A percentile compares a stretch with the other conserved stretches of the same genome.
Evolutionary conservation across 2,329 filamentous ascomycete species (phyloP).

Genomic region (Blumeriella jaapii): DNA sequence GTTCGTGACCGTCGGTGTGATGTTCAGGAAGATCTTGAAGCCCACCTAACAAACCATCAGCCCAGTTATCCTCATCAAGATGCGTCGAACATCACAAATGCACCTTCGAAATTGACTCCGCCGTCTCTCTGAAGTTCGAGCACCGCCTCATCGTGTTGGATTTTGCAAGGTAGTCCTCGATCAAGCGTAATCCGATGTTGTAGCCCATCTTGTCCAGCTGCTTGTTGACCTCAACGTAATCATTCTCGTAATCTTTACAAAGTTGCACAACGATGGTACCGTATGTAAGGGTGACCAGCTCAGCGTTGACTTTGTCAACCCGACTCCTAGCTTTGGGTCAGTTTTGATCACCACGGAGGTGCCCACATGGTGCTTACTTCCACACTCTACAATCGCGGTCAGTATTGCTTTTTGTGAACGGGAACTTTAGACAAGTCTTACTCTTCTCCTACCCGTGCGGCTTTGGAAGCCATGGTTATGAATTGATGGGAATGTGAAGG

Average conservation of each 20-base stretch:
- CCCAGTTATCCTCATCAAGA: not conserved
- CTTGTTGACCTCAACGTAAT: conserved; percentile 93
- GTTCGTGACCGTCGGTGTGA: conserved; percentile 84
- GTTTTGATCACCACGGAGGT: conserved; percentile 11
- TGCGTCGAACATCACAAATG: not conserved
- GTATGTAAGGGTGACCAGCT: conserved; percentile 94
- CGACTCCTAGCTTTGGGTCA: conserved; percentile 54
- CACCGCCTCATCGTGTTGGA: conserved; percentile 83
- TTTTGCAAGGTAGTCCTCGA: conserved; percentile 96
- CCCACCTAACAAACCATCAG: conserved; percentile 52
- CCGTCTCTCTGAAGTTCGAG: conserved; percentile 87
- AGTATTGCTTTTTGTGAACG: conserved; percentile 13
- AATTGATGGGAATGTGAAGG: not conserved
- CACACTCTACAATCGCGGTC: conserved; percentile 26
- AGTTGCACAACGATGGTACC: conserved; percentile 94
- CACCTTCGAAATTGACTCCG: conserved; percentile 92
- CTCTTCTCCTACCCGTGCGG: conserved; percentile 64
- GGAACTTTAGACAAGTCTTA: conserved; percentile 32
- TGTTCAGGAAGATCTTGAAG: conserved; percentile 98
- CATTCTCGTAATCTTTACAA: conserved; percentile 89
- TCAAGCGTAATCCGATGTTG: conserved; percentile 90
- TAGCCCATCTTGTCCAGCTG: conserved; percentile 99
- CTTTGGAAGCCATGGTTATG: conserved; percentile 41
- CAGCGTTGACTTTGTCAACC: conserved; percentile 95
- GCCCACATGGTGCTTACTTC: conserved; percentile 26